phyloP scores from a whole-genome alignment of 2,329 filamentous ascomycete species.

The Dactylellina cionopaga region DNA sequence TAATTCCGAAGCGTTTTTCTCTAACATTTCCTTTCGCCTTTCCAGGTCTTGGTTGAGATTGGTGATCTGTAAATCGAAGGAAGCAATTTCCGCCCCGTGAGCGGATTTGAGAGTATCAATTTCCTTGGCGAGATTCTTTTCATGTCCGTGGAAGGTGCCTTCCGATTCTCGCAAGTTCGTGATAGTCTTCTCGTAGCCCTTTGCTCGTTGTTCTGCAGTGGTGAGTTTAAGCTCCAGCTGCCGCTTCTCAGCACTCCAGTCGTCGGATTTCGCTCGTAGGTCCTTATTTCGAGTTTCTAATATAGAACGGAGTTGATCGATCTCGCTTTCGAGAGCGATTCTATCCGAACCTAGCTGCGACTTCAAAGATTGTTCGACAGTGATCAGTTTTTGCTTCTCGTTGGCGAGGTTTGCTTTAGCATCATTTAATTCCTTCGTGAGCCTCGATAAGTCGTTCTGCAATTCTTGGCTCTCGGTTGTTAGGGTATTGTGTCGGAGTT shows the following conservation, averaged over 20 bases:
- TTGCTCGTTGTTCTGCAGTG: constrained; percentile 73
- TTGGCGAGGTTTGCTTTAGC: constrained; percentile 66
- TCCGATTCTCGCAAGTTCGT: constrained; percentile 58
- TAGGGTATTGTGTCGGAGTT: constrained; percentile 74
- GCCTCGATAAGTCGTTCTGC: constrained; percentile 70
- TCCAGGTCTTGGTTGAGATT: constrained; percentile 77
- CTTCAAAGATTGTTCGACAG: constrained; percentile 73
- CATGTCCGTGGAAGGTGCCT: constrained; percentile 42
- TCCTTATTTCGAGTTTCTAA: constrained; percentile 53
- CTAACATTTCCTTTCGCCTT: constrained; percentile 72
- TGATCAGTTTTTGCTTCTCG: constrained; percentile 71
- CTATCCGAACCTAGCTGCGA: constrained; percentile 57
- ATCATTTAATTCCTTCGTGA: constrained; percentile 65
- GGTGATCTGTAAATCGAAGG: constrained; percentile 77
- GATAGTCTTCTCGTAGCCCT: constrained; percentile 75
- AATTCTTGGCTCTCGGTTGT: constrained; percentile 73
- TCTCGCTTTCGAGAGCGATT: constrained; percentile 54
- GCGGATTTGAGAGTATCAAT: constrained; percentile 78
- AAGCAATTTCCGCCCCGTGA: constrained; percentile 37
- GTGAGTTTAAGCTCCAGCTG: constrained; percentile 73
- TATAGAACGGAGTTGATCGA: constrained; percentile 54
- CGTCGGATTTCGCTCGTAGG: constrained; percentile 51
- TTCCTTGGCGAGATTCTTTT: constrained; percentile 67
- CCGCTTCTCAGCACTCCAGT: constrained; percentile 66
- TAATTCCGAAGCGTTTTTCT: constrained; percentile 73